Conservation (phyloP, 495 filamentous ascomycete species). For the Aspergillus affinis region DNA sequence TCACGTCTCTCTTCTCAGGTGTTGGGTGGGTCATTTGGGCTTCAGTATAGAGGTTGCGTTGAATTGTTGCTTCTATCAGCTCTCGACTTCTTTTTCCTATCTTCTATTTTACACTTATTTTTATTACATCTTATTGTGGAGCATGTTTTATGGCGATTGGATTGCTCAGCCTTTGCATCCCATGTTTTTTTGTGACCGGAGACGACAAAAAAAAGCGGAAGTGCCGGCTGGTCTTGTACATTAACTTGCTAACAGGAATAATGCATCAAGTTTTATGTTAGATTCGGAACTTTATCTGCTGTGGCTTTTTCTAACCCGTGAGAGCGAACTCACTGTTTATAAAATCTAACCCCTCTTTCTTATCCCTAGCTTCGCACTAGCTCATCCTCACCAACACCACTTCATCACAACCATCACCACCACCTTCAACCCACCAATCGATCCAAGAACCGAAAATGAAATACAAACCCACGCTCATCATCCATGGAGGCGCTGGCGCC, state of each 20-base stretch:
- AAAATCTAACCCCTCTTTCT: not conserved
- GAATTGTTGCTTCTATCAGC: conserved; percentile 25
- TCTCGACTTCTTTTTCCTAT: conserved; percentile 24
- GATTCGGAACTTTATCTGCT: not conserved
- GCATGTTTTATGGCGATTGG: conserved; percentile 16
- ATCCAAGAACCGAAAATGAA: not conserved
- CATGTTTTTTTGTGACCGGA: conserved; percentile 16
- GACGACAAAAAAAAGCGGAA: conserved; percentile 19
- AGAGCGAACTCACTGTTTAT: not conserved
- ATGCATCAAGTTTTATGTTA: conserved; percentile 20
- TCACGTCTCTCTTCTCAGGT: conserved; percentile 48
- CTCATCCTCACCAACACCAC: not conserved
- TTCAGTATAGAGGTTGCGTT: conserved; percentile 45
- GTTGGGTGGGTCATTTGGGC: conserved; percentile 44
- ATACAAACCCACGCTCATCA: conserved; percentile 67
- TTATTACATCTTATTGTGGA: conserved; percentile 29
- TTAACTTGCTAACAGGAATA: conserved; percentile 41
- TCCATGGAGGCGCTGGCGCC: conserved; percentile 88
- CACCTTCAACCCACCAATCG: not conserved
- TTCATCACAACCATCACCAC: not conserved
- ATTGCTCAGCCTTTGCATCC: conserved; percentile 28
- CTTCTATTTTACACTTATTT: conserved; percentile 31
- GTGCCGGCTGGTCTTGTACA: conserved; percentile 34
- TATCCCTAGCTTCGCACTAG: not conserved
- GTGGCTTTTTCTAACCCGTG: not conserved